Conservation (phyloP, 2,329 filamentous ascomycete genomes). For the Ceratocystiopsis sp. region DNA sequence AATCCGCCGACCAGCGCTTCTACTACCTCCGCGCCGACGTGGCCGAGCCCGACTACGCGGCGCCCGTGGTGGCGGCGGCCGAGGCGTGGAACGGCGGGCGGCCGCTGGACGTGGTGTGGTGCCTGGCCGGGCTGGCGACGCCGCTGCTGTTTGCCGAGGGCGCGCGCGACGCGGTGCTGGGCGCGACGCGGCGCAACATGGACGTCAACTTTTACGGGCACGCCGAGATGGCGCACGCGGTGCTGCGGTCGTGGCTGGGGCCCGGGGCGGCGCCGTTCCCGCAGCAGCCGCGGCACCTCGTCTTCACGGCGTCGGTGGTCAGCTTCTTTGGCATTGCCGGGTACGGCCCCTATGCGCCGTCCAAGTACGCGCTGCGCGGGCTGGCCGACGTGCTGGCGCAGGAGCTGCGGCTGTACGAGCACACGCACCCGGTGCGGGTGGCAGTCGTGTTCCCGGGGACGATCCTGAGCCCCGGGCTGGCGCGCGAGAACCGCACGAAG, state of each 20-base stretch:
- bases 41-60: slow-evolving; percentile 50
- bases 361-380: slow-evolving; percentile 70
- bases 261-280: slow-evolving; percentile 26
- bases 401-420: slow-evolving; percentile 74
- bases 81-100: slow-evolving; percentile 60
- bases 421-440: slow-evolving; percentile 44
- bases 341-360: slow-evolving; percentile 68
- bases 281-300: slow-evolving; percentile 51
- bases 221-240: slow-evolving; percentile 70
- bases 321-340: slow-evolving; percentile 65
- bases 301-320: slow-evolving; percentile 68
- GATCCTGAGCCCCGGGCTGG: slow-evolving; percentile 60
- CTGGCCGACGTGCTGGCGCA: slow-evolving; percentile 71
- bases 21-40: slow-evolving; percentile 74
- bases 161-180: slow-evolving; percentile 31
- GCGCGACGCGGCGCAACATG: slow-evolving; percentile 61
- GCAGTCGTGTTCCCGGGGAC: slow-evolving; percentile 74
- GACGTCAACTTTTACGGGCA: slow-evolving; percentile 83
- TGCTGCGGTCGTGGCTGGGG: slow-evolving; percentile 57
- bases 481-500: slow-evolving; percentile 61
- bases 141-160: slow-evolving; percentile 73
- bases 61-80: slow-evolving; percentile 51
- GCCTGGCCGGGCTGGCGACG: slow-evolving; percentile 57
- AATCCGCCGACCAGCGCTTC: slow-evolving; percentile 58
- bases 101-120: slow-evolving; percentile 78